Evolutionary conservation across 257 asterid species (phyloP), one percentile per base, ranked within the genome.

Genomic region (Plectranthus barbatus): DNA sequence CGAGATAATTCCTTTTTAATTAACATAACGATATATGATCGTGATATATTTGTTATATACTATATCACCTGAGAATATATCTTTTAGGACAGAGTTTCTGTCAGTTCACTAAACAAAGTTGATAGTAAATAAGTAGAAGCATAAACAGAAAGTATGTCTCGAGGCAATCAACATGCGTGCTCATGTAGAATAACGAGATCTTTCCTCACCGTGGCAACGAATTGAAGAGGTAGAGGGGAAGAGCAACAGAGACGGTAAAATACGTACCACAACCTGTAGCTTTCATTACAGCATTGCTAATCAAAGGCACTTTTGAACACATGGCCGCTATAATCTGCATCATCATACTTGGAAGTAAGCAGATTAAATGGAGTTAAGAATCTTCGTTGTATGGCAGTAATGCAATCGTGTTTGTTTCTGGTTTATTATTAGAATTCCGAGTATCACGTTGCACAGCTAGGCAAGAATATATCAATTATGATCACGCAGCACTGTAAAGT

Each of bases 281-380:
- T 85, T 84, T 83, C 91, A 85, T 82, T 70, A 92, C 87, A 12
- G 96, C 99, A 13, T 70, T 82, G 87, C 99, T 82, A 62, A 92
- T 92, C 51, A 87, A 57, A 26, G 99, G 99, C 64, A 92, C 91
- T 78, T 86, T 89, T 13, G 99, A 87, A 70, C 91, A 87, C 99
- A 92, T 92, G 53, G 95, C 83, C 66, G 84, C 96, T 21, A 92
- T 82, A 58, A 87, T 74, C 99, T 92, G 85, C 77, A 76, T 49
- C 40, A 46, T 18, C 13, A 17, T 11, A 46, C 48, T 51, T 39
- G 21, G n/a, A 42, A 53, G 53, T 71, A 53, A 73, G 69, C 33
- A 39, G 59, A 48, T 23, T 40, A 26, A 37, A 17, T 3, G 47
- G 23, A 39, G 37, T 37, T 37, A 10, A 37, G 21, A 45, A 44